Evolutionary conservation across 2,329 filamentous ascomycete genomes (phyloP).

Genomic region (Verticillium nonalfalfae): DNA sequence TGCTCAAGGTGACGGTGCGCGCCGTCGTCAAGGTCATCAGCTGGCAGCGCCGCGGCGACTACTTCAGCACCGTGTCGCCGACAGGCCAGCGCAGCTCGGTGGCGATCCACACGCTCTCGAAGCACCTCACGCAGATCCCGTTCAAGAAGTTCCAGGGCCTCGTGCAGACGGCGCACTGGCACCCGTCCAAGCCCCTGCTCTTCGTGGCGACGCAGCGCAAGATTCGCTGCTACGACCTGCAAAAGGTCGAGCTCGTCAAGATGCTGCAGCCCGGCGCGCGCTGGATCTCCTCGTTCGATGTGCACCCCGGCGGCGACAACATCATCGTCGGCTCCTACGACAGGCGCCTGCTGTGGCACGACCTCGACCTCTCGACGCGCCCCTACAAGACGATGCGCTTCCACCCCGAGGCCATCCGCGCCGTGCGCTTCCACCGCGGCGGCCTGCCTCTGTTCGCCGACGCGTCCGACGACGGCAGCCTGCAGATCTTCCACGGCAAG

Average conservation of each 20-base stretch:
- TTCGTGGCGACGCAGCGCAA: slow-evolving; percentile 94
- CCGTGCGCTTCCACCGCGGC: slow-evolving; percentile 79
- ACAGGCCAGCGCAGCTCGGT: slow-evolving; percentile 72
- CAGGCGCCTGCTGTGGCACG: slow-evolving; percentile 90
- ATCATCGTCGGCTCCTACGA: slow-evolving; percentile 93
- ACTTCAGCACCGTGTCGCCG: slow-evolving; percentile 87
- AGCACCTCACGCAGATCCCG: slow-evolving; percentile 90
- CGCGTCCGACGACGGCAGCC: slow-evolving; percentile 85
- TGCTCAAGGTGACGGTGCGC: slow-evolving; percentile 74
- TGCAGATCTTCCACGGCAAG: slow-evolving; percentile 96
- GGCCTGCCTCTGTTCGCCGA: slow-evolving; percentile 83
- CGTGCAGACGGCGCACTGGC: slow-evolving; percentile 87
- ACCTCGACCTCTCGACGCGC: slow-evolving; percentile 81
- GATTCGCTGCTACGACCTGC: slow-evolving; percentile 90
- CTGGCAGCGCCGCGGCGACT: slow-evolving; percentile 93
- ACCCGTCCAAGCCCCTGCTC: slow-evolving; percentile 86
- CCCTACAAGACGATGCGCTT: slow-evolving; percentile 97
- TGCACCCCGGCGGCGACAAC: slow-evolving; percentile 91
- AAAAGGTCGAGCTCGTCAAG: slow-evolving; percentile 86
- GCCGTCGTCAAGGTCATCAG: slow-evolving; percentile 79
- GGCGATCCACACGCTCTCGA: slow-evolving; percentile 89
- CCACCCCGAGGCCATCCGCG: slow-evolving; percentile 84
- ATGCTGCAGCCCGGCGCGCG: slow-evolving; percentile 88
- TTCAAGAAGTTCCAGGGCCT: slow-evolving; percentile 73
- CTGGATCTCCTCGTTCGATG: slow-evolving; percentile 88